Evolutionary conservation across 1,284 basidiomycete genomes (phyloP).

Genomic region (Moesziomyces globuligerus): DNA sequence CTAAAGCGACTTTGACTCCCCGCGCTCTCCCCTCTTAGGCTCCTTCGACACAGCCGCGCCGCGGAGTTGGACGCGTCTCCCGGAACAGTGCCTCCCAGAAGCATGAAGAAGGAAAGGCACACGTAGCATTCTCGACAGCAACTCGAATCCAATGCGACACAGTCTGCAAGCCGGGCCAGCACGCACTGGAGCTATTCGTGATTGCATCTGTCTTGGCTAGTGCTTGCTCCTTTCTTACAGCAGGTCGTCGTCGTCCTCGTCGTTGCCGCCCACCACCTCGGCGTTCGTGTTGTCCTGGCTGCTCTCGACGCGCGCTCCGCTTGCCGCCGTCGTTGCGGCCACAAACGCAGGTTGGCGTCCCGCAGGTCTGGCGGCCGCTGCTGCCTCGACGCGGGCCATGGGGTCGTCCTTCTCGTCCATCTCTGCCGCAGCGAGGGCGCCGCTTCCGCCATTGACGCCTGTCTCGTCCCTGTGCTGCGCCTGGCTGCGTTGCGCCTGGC

Average conservation of each 20-base stretch:
- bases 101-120: neutral
- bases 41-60: neutral
- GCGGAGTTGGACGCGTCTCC: neutral
- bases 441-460: slow-evolving; percentile 62
- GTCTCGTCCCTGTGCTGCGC: slow-evolving; percentile 36
- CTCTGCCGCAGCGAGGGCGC: slow-evolving; percentile 57
- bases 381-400: slow-evolving; percentile 70
- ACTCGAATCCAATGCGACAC: too few relatives aligned
- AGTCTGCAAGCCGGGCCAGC: neutral
- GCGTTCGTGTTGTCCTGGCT: slow-evolving; percentile 46
- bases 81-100: neutral
- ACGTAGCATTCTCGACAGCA: neutral
- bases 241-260: slow-evolving; percentile 66
- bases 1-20: too few relatives aligned
- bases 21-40: neutral
- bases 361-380: slow-evolving; percentile 16
- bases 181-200: neutral
- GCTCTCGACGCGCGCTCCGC: slow-evolving; percentile 72
- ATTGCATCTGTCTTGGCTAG: slow-evolving; percentile 1
- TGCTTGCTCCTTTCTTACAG: too few relatives aligned
- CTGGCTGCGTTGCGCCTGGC: slow-evolving; percentile 27
- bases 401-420: slow-evolving; percentile 71
- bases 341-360: slow-evolving; percentile 36
- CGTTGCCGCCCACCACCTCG: slow-evolving; percentile 55
- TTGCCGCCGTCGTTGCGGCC: slow-evolving; percentile 70